Percentiles rank a stretch among this genome's conserved stretches.
These are phyloP conservation scores for Trametes sp. DNA, from an alignment of 1,284 basidiomycete genomes.

Conservation along the genomic window DNA sequence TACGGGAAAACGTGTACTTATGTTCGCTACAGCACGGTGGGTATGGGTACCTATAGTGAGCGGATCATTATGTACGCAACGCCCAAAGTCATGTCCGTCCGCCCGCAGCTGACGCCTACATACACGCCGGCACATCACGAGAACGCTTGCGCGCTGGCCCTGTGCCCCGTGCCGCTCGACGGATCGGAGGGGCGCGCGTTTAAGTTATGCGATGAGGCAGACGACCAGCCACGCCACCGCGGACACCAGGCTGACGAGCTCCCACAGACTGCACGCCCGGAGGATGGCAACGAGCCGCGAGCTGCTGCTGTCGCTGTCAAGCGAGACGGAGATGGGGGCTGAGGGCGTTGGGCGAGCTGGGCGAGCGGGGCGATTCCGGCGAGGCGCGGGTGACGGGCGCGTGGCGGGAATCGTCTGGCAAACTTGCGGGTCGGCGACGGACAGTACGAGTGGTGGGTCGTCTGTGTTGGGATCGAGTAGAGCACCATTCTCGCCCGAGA, in stretches of 20 bases:
- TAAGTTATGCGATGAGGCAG: conserved; percentile 27
- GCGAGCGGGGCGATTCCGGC: not conserved
- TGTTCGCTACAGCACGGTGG: not conserved
- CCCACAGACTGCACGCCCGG: conserved; percentile 26
- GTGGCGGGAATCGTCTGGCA: conserved; percentile 1
- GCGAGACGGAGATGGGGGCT: conserved; percentile 8
- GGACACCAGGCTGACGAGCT: conserved; percentile 26
- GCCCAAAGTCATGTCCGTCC: conserved; percentile 4
- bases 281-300: conserved; percentile 19
- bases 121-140: too few species aligned
- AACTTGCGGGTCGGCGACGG: not conserved
- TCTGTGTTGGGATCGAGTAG: not conserved
- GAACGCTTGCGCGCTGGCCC: not conserved
- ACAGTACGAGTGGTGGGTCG: not conserved
- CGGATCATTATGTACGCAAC: not conserved
- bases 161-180: not conserved
- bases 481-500: not conserved
- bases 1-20: not conserved
- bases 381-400: not conserved
- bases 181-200: too few species aligned
- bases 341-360: conserved; percentile 6
- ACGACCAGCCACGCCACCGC: conserved; percentile 30
- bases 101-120: too few species aligned
- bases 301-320: conserved; percentile 3
- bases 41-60: not conserved